These are phyloP conservation scores for Malus hybrid DNA, from an alignment of 331 rosid species.

Conservation along the genomic window DNA sequence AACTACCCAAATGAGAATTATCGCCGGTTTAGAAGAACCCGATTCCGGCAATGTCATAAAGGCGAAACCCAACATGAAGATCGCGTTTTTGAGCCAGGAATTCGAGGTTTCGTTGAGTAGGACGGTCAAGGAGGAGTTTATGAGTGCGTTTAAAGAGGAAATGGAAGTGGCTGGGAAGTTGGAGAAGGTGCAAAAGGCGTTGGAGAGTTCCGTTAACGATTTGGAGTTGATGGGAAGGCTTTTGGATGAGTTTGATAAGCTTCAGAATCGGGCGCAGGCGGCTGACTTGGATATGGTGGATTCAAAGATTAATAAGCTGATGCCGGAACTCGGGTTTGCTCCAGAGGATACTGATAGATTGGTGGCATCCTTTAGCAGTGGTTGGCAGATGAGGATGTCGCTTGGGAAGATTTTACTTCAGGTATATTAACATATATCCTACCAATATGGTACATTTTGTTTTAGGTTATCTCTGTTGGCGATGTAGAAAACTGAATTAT, in stretches of 20 bases:
- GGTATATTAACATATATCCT: conserved; percentile 29
- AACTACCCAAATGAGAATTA: conserved; percentile 88
- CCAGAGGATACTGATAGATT: conserved; percentile 79
- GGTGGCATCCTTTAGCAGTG: conserved; percentile 93
- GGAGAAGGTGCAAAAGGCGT: conserved; percentile 89
- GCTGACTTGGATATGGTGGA: conserved; percentile 65
- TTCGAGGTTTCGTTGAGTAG: conserved; percentile 80
- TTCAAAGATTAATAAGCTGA: conserved; percentile 63
- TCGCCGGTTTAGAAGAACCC: conserved; percentile 81
- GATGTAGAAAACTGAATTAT: conserved; percentile 5
- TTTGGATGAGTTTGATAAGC: conserved; percentile 82
- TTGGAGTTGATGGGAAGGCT: conserved; percentile 87
- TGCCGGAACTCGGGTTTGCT: conserved; percentile 83
- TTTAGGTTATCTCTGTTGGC: not conserved
- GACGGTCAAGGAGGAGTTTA: conserved; percentile 90
- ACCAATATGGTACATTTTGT: conserved; percentile 15
- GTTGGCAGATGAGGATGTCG: conserved; percentile 99
- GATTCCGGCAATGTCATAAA: conserved; percentile 77
- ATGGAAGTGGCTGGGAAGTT: conserved; percentile 70
- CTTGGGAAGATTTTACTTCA: conserved; percentile 95
- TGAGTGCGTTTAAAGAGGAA: conserved; percentile 85
- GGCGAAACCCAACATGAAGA: conserved; percentile 66
- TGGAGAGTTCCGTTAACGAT: conserved; percentile 63
- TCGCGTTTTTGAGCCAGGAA: conserved; percentile 87
- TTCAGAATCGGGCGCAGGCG: conserved; percentile 68